phyloP scores from a whole-genome alignment of 2,329 filamentous ascomycete genomes.

The Talaromyces sp. region DNA sequence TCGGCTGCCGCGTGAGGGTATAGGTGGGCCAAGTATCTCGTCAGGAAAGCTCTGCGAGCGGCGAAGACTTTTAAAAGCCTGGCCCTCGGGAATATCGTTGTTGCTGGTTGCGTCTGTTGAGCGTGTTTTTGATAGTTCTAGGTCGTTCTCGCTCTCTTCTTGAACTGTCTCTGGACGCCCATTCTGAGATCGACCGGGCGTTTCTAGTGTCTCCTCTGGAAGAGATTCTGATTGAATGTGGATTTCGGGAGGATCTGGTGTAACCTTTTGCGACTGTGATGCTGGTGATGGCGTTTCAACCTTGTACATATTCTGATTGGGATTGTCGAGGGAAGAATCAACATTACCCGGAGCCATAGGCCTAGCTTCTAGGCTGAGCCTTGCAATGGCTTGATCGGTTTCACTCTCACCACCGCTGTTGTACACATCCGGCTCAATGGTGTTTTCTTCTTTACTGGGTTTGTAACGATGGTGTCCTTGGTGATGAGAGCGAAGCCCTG shows the following conservation, averaged over 20 bases:
- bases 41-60: slow-evolving; percentile 31
- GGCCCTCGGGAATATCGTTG: slow-evolving; percentile 19
- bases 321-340: slow-evolving; percentile 13
- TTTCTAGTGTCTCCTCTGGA: slow-evolving; percentile 7
- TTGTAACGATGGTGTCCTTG: slow-evolving; percentile 19
- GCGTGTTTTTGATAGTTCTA: slow-evolving; percentile 22
- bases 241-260: slow-evolving; percentile 25
- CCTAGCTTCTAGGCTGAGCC: slow-evolving; percentile 13
- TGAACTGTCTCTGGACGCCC: slow-evolving; percentile 1
- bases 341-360: slow-evolving; percentile 15
- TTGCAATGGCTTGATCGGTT: slow-evolving; percentile 14
- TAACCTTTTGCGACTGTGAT: slow-evolving; percentile 11
- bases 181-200: background rate
- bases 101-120: slow-evolving; percentile 26
- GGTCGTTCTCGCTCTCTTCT: slow-evolving; percentile 23
- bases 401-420: slow-evolving; percentile 24
- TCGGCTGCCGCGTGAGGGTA: slow-evolving; percentile 18
- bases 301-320: slow-evolving; percentile 13
- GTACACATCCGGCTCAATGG: slow-evolving; percentile 25
- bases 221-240: slow-evolving; percentile 22
- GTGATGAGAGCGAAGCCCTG: slow-evolving; percentile 34
- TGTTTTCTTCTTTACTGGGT: slow-evolving; percentile 28
- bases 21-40: slow-evolving; percentile 3
- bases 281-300: slow-evolving; percentile 6
- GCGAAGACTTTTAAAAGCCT: slow-evolving; percentile 26